phyloP scores from a whole-genome alignment of 2,329 filamentous ascomycete genomes.

The Falciphora oryzae region DNA sequence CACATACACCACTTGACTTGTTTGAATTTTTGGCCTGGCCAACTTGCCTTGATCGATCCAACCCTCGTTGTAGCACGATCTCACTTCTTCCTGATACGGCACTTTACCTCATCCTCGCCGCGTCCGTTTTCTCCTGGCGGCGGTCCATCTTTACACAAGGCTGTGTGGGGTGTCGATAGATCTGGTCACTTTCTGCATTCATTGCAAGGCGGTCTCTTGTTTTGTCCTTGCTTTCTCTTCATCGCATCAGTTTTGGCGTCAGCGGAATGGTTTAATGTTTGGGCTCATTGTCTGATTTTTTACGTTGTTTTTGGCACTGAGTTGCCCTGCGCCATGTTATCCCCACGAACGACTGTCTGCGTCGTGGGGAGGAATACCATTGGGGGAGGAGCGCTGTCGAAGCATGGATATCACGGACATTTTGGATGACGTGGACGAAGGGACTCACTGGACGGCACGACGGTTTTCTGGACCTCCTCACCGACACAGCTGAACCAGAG shows the following conservation, averaged over 20 bases:
- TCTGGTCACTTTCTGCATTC: constrained; percentile 1
- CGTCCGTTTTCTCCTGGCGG: neutral
- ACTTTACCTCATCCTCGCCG: neutral
- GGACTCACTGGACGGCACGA: neutral
- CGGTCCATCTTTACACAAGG: neutral
- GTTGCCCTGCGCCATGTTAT: neutral
- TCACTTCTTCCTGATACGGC: neutral
- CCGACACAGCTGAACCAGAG: neutral
- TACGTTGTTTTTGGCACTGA: neutral
- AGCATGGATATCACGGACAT: neutral
- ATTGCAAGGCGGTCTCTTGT: neutral
- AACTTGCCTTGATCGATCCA: neutral
- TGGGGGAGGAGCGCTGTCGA: neutral
- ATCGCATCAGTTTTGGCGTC: neutral
- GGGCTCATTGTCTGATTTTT: neutral
- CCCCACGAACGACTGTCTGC: neutral
- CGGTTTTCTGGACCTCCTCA: neutral
- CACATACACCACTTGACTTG: neutral
- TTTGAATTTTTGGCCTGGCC: neutral
- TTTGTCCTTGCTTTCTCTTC: neutral
- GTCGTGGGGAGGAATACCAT: neutral
- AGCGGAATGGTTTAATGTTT: neutral
- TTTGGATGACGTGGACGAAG: neutral
- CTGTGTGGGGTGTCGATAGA: neutral
- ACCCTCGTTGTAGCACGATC: neutral